Conservation (phyloP, 352 stramenopile genomes). For the Globisporangium yorkense region DNA sequence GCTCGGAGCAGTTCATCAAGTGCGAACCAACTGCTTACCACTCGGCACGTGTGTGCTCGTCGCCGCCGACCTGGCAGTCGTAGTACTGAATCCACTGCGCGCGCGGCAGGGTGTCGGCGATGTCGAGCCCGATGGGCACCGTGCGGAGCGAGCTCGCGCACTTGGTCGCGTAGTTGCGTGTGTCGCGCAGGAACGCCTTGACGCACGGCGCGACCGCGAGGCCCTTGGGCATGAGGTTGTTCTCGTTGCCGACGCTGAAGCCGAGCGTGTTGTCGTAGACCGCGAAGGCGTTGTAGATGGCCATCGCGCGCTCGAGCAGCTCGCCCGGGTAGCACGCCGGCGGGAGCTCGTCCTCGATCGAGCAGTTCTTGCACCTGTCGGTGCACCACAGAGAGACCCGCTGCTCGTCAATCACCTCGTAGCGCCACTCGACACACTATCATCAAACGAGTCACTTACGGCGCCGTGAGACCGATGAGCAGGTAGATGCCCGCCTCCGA, state of each 20-base stretch:
- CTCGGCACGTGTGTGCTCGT: slow-evolving; percentile 45
- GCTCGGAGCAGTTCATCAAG: too few relatives aligned
- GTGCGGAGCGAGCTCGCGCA: slow-evolving; percentile 37
- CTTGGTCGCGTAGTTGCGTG: slow-evolving; percentile 37
- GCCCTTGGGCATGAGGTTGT: slow-evolving; percentile 48
- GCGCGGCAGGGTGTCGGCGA: slow-evolving; percentile 60
- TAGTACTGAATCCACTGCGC: slow-evolving; percentile 71
- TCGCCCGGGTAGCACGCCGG: slow-evolving; percentile 45
- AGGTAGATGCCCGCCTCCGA: slow-evolving; percentile 67
- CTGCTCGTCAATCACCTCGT: too few relatives aligned
- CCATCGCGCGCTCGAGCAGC: slow-evolving; percentile 50
- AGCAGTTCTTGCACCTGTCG: slow-evolving; percentile 45
- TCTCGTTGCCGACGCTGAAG: slow-evolving; percentile 68
- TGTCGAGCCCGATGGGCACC: slow-evolving; percentile 70
- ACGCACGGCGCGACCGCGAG: slow-evolving; percentile 46
- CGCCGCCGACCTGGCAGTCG: slow-evolving; percentile 44
- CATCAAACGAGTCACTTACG: slow-evolving; percentile 18
- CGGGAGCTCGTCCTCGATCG: slow-evolving; percentile 32
- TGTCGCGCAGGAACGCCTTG: slow-evolving; percentile 67
- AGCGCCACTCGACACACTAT: too few relatives aligned
- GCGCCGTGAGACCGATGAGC: slow-evolving; percentile 50
- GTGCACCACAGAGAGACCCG: not conserved
- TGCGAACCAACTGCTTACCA: slow-evolving; percentile 8
- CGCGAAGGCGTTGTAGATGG: slow-evolving; percentile 69
- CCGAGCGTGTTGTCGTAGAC: slow-evolving; percentile 70